Conservation (phyloP, 345 rosid genomes). For the thale cress (Arabidopsis thaliana) region DNA sequence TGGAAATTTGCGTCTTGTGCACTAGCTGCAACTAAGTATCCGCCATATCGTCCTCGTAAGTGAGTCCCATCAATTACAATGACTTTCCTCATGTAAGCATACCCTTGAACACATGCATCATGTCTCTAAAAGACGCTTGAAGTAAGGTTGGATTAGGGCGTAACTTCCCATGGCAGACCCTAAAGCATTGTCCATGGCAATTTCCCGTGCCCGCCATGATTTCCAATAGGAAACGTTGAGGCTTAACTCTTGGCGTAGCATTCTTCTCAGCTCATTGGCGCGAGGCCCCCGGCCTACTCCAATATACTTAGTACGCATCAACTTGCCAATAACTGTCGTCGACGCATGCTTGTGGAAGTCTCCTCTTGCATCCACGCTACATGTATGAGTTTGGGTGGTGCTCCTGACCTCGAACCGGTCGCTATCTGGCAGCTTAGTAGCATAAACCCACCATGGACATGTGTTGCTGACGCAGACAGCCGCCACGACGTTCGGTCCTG, state of each 20-base stretch:
- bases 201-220: background rate
- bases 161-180: background rate
- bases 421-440: background rate
- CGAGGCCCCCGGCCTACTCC: background rate
- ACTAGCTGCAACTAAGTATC: background rate
- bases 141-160: background rate
- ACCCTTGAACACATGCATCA: background rate
- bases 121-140: background rate
- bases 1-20: background rate
- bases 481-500: accelerated
- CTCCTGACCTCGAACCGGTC: background rate
- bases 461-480: background rate
- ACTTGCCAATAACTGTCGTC: background rate
- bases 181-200: background rate
- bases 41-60: background rate
- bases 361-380: background rate
- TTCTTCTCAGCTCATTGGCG: background rate
- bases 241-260: background rate
- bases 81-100: background rate
- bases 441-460: too few species aligned
- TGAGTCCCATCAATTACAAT: background rate
- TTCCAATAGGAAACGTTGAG: background rate
- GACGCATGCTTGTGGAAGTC: background rate
- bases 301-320: background rate
- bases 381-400: background rate